A percentile compares a stretch with the other conserved stretches of the same genome.
Conservation (phyloP, 2,329 filamentous ascomycete genomes). For the Cercospora sp. region DNA sequence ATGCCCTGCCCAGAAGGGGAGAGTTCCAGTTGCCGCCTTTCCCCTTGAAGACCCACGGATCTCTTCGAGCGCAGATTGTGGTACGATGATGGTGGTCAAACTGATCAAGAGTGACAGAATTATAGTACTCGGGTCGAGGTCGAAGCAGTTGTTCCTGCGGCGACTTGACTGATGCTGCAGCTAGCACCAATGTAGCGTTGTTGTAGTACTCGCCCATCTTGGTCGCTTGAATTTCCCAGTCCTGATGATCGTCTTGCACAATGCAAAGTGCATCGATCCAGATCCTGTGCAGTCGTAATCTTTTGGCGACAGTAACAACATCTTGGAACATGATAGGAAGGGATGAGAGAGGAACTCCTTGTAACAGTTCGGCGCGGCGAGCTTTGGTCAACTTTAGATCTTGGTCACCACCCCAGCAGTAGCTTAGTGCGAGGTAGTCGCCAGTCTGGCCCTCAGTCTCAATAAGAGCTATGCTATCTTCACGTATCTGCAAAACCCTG, state of each 20-base stretch:
- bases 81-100: not conserved
- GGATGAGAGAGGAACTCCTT: not conserved
- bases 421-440: not conserved
- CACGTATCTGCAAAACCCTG: not conserved
- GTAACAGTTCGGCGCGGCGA: not conserved
- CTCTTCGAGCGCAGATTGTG: not conserved
- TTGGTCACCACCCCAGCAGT: not conserved
- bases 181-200: not conserved
- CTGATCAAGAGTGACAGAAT: not conserved
- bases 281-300: not conserved
- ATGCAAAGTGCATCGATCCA: constrained; percentile 19
- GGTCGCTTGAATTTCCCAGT: constrained; percentile 7
- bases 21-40: not conserved
- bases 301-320: not conserved
- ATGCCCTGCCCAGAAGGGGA: not conserved
- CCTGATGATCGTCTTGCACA: constrained; percentile 10
- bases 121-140: not conserved
- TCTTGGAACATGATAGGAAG: not conserved
- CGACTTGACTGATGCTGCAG: not conserved
- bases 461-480: not conserved
- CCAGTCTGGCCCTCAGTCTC: not conserved
- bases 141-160: not conserved
- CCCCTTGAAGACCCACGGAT: not conserved
- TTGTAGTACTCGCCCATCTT: constrained; percentile 10
- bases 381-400: not conserved